Evolutionary conservation across 495 filamentous ascomycete species (phyloP).

Genomic region (Aspergillus baeticus): DNA sequence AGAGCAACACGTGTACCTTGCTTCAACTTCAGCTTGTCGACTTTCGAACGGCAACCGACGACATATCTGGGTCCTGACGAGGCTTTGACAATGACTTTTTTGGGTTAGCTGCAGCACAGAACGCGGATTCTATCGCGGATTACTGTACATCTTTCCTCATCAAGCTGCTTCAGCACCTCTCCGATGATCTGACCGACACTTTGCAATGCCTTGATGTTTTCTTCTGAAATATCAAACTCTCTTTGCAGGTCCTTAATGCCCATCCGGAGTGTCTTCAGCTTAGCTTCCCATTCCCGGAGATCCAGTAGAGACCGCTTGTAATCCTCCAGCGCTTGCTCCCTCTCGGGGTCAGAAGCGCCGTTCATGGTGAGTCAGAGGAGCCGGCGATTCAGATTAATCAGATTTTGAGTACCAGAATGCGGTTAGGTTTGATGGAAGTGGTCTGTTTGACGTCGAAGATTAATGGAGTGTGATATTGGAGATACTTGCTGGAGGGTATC

Average conservation of each 20-base stretch:
- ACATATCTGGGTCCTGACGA: slow-evolving; percentile 98
- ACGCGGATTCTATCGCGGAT: neutral
- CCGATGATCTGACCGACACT: slow-evolving; percentile 99
- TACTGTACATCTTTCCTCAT: slow-evolving; percentile 90
- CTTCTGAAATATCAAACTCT: slow-evolving; percentile 94
- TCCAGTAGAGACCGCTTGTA: slow-evolving; percentile 94
- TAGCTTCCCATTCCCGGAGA: slow-evolving; percentile 97
- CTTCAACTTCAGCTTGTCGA: slow-evolving; percentile 94
- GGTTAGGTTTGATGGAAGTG: neutral
- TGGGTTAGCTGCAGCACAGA: slow-evolving; percentile 13
- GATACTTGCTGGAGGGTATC: slow-evolving; percentile 17
- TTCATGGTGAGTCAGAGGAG: slow-evolving; percentile 39
- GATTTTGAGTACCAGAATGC: neutral
- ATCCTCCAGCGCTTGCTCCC: slow-evolving; percentile 77
- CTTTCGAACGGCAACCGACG: slow-evolving; percentile 96
- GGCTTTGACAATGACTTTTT: slow-evolving; percentile 75
- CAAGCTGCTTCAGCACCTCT: slow-evolving; percentile 97
- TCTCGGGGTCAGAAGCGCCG: slow-evolving; percentile 59
- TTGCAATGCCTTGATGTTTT: slow-evolving; percentile 99
- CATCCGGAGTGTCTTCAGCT: slow-evolving; percentile 84
- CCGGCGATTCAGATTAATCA: neutral
- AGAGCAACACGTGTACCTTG: slow-evolving; percentile 97
- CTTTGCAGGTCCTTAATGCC: slow-evolving; percentile 94
- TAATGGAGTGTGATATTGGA: slow-evolving; percentile 2
- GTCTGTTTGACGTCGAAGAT: neutral